Conservation (phyloP, 2,329 filamentous ascomycete species). For the Sporothrix inflata region DNA sequence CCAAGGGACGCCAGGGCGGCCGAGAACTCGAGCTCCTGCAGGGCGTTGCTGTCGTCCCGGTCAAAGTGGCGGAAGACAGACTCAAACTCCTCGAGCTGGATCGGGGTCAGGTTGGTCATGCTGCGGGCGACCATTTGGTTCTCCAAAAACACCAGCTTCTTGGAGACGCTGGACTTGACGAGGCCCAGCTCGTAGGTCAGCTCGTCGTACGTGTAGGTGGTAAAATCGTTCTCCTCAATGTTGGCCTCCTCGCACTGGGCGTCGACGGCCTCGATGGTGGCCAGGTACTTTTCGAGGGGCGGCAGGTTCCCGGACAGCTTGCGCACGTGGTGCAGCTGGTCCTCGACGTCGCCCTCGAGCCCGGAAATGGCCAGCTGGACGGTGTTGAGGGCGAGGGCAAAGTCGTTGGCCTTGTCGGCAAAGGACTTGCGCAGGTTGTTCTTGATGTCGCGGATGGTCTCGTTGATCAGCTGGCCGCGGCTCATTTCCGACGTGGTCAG, state of each 20-base stretch:
- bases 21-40: conserved; percentile 93
- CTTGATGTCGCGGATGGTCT: conserved; percentile 98
- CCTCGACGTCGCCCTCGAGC: conserved; percentile 95
- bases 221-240: conserved; percentile 99
- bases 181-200: conserved; percentile 89
- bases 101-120: conserved; percentile 98
- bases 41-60: conserved; percentile 83
- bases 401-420: conserved; percentile 97
- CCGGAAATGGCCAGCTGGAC: conserved; percentile 93
- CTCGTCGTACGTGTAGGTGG: conserved; percentile 98
- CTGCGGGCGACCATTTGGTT: conserved; percentile 98
- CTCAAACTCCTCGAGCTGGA: conserved; percentile 98
- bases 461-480: conserved; percentile 92
- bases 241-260: conserved; percentile 93
- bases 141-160: conserved; percentile 94
- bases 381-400: conserved; percentile 91
- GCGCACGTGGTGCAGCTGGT: conserved; percentile 86
- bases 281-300: conserved; percentile 87
- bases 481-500: conserved; percentile 84
- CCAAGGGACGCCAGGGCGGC: conserved; percentile 93
- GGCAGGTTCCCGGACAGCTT: conserved; percentile 82
- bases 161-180: conserved; percentile 88
- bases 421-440: conserved; percentile 90
- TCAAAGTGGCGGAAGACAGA: conserved; percentile 98
- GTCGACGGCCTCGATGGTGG: conserved; percentile 83